Conservation (phyloP, 31 red algal species). For the Odonthalia washingtoniensis region DNA sequence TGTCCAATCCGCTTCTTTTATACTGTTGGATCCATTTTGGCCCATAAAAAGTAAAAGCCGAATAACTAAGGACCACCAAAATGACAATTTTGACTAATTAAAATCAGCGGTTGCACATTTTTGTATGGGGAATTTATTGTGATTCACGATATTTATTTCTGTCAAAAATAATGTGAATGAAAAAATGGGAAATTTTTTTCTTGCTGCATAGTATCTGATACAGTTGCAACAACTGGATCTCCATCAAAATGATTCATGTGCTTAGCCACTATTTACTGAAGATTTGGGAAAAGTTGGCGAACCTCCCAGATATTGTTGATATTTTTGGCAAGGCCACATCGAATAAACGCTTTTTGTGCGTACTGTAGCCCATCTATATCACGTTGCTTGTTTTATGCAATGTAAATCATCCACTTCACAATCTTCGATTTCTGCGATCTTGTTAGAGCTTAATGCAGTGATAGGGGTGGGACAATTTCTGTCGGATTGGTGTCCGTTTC, state of each 20-base stretch:
- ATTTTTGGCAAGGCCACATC: neutral
- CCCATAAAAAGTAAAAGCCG: too few relatives aligned
- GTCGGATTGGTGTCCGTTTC: too few relatives aligned
- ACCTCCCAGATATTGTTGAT: slow-evolving; percentile 3
- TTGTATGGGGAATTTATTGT: neutral
- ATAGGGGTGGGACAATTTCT: too few relatives aligned
- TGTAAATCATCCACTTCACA: neutral
- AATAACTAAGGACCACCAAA: too few relatives aligned
- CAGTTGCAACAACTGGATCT: too few relatives aligned
- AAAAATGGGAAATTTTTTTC: neutral
- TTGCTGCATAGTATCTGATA: neutral
- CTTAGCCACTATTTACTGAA: too few relatives aligned
- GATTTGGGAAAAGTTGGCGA: too few relatives aligned
- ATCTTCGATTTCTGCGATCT: neutral
- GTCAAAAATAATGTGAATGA: neutral
- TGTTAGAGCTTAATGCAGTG: neutral
- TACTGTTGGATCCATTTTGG: too few relatives aligned
- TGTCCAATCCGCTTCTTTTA: too few relatives aligned
- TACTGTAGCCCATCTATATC: slow-evolving; percentile 14
- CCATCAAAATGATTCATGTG: too few relatives aligned
- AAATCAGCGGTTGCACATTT: too few relatives aligned
- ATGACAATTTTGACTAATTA: too few relatives aligned
- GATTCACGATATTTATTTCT: neutral
- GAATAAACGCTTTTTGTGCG: slow-evolving; percentile 30
- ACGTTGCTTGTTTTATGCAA: neutral